Conservation (phyloP, 1,284 basidiomycete species). For the Butyriboletus appendiculatus region DNA sequence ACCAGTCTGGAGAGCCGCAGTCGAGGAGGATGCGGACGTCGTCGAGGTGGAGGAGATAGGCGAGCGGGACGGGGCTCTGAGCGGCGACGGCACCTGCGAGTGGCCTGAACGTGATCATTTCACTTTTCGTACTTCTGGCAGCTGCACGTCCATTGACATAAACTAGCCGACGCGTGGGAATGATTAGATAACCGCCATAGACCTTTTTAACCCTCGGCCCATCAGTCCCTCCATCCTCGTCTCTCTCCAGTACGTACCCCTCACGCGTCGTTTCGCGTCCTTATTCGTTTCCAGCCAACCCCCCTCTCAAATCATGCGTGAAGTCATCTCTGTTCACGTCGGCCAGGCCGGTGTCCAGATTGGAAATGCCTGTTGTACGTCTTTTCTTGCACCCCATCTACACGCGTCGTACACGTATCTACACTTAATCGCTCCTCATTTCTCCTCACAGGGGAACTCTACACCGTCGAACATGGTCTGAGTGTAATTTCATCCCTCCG, state of each 20-base stretch:
- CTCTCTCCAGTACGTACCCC: conserved; percentile 29
- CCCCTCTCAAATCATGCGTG: conserved; percentile 60
- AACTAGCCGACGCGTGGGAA: conserved; percentile 35
- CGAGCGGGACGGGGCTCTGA: conserved; percentile 63
- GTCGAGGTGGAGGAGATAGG: conserved; percentile 93
- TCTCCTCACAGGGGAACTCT: conserved; percentile 82
- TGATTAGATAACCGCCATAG: conserved; percentile 37
- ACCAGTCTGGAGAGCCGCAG: conserved; percentile 91
- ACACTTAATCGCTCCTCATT: conserved; percentile 15
- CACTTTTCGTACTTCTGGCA: too few species aligned
- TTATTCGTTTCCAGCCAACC: conserved; percentile 7
- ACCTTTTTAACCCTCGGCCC: conserved; percentile 41
- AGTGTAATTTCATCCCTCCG: conserved; percentile 59
- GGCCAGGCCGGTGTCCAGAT: conserved; percentile 97
- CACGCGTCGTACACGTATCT: conserved; percentile 18
- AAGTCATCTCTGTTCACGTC: conserved; percentile 95
- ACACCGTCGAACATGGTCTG: conserved; percentile 96
- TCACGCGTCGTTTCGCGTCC: conserved; percentile 33
- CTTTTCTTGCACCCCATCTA: conserved; percentile 10
- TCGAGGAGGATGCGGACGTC: conserved; percentile 93
- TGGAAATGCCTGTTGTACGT: conserved; percentile 93
- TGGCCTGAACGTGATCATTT: conserved; percentile 89
- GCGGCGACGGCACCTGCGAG: conserved; percentile 81
- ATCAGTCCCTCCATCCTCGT: conserved; percentile 35
- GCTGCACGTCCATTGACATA: conserved; percentile 7